Evolutionary conservation across 805 yeast genomes (phyloP), one percentile per base, ranked within the genome.

Genomic region (Nakazawaea pomicola): DNA sequence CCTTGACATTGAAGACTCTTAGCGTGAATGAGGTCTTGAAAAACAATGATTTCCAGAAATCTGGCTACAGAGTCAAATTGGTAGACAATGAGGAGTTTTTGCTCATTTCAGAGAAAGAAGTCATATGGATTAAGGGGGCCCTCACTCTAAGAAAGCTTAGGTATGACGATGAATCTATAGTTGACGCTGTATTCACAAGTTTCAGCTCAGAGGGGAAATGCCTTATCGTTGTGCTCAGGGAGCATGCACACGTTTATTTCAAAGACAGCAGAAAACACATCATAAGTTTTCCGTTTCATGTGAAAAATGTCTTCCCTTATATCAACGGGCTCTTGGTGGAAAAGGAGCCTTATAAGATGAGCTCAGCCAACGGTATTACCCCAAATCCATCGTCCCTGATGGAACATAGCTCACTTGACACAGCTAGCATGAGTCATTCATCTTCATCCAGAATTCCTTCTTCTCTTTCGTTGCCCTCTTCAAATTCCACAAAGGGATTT

Each of bases 301-400:
- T 85, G 19, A 68, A 64, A 28, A 66, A 66, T 20, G 90, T 83
- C 2, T 72, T 82, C 45, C 72, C 83, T 9, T 83, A 78, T 51
- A 78, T 76, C 18, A 69, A 74, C 30, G 96, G 96, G 0, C 53
- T 87, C 3, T 61, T 89, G 0, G 51, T 85, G 17, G 85, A 83
- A 51, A 64, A 78, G 29, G 71, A 68, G 36, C 50, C 51, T 21
- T 45, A 48, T 16, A 29, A 32, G 11, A 20, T 34, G 31, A 37
- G 18, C 25, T 36, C 5, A 14, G 21, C 2, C 31, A 41, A 24
- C 6, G 45, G 42, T 15, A 16, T 18, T 10, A 42, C 43, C 17
- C 27, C 28, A 5, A 16, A 14, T 18, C 12, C 21, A 7, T 10
- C 15, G 6, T 32, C 35, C 6, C 9, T 9, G 15, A 11, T 23